Conservation (phyloP, 306 rosid genomes). For the Quercus aquifolioides region DNA sequence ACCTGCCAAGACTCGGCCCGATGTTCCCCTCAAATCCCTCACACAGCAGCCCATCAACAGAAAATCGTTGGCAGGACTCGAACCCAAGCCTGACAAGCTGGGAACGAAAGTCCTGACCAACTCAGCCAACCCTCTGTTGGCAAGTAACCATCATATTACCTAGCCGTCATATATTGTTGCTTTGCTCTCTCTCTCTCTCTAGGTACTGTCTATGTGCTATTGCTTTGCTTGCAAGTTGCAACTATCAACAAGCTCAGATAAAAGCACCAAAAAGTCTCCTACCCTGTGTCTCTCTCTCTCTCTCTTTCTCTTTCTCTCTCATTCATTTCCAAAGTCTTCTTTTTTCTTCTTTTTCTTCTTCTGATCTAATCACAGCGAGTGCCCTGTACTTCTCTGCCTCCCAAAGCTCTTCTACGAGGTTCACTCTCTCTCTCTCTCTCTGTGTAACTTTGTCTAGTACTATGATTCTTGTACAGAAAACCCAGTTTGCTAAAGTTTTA, state of each 20-base stretch:
- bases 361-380: background rate
- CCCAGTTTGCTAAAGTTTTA: background rate
- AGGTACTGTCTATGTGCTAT: no score
- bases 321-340: background rate
- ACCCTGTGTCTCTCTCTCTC: background rate
- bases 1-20: no score
- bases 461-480: no score
- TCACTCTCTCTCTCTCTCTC: background rate
- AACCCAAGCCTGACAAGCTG: no score
- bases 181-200: no score
- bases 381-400: background rate
- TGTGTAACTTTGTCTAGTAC: background rate
- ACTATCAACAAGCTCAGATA: background rate
- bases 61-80: no score
- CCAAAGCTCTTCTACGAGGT: background rate
- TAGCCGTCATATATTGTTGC: no score
- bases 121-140: no score
- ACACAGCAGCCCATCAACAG: no score
- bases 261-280: background rate
- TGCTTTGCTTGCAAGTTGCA: background rate
- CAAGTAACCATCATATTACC: no score
- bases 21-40: no score
- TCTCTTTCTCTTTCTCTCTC: background rate
- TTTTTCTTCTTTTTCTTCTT: background rate
- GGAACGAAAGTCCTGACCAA: no score